Evolutionary conservation across 106 monocot species (phyloP).

Genomic region (Chionographis japonica): DNA sequence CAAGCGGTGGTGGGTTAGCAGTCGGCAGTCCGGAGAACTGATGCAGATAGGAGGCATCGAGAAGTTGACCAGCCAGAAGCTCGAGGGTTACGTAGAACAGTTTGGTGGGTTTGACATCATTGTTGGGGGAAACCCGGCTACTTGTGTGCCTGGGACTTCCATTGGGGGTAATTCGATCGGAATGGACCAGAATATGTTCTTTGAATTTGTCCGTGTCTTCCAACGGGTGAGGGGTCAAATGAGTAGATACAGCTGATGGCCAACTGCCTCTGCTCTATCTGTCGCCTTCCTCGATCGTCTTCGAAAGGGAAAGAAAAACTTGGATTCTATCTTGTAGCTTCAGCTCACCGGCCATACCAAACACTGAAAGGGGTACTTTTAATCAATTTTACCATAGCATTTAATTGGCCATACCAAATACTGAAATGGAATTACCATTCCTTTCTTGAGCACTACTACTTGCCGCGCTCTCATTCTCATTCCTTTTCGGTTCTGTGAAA

Average conservation of each 20-base stretch:
- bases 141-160: constrained; percentile 7
- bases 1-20: constrained; percentile 69
- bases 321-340: too few species aligned
- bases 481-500: too few species aligned
- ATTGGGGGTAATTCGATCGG: constrained; percentile 20
- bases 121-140: constrained; percentile 45
- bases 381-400: too few species aligned
- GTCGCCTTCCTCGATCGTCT: too few species aligned
- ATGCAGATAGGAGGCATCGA: constrained; percentile 51
- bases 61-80: constrained; percentile 37
- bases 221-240: constrained; percentile 46
- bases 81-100: constrained; percentile 35
- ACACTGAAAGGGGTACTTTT: too few species aligned
- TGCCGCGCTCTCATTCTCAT: too few species aligned
- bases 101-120: constrained; percentile 78
- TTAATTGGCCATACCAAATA: too few species aligned
- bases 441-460: too few species aligned
- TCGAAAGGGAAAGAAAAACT: too few species aligned
- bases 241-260: constrained; percentile 23
- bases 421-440: too few species aligned
- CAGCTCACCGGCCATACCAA: too few species aligned
- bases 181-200: constrained; percentile 51
- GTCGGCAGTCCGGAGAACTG: constrained; percentile 50
- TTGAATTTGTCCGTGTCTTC: constrained; percentile 72
- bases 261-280: too few species aligned